Evolutionary conservation across 1,139 yeast species (phyloP).

Genomic region (Geotrichum cucujoidarum): DNA sequence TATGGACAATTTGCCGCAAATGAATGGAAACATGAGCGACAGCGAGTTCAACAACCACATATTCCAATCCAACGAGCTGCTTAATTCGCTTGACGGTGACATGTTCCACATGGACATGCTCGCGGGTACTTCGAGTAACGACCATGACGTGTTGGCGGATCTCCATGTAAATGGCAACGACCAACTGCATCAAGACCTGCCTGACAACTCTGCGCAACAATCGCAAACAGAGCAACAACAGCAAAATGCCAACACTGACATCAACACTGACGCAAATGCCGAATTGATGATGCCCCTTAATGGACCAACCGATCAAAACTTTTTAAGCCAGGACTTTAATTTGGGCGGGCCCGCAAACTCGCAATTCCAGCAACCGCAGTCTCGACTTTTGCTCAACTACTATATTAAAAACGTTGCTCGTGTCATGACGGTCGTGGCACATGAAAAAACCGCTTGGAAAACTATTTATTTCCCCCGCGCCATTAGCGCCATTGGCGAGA

Average conservation of each 20-base stretch:
- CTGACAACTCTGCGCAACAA: background rate
- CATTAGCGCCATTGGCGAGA: constrained; percentile 72
- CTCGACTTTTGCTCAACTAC: constrained; percentile 61
- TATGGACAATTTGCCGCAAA: background rate
- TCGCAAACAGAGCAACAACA: background rate
- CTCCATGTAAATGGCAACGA: background rate
- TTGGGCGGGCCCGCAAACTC: constrained; percentile 48
- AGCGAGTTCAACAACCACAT: constrained; percentile 1
- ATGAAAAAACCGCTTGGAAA: constrained; percentile 83
- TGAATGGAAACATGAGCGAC: background rate
- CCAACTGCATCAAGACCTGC: background rate
- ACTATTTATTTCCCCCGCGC: constrained; percentile 81
- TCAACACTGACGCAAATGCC: background rate
- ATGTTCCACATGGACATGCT: constrained; percentile 44
- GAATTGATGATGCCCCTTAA: constrained; percentile 12
- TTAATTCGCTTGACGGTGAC: constrained; percentile 4
- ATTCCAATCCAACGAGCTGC: constrained; percentile 2
- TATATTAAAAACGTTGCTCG: constrained; percentile 80
- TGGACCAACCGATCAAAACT: constrained; percentile 12
- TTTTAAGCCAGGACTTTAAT: constrained; percentile 14
- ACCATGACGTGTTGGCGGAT: background rate
- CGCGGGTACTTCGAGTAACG: constrained; percentile 24
- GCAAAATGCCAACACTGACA: background rate
- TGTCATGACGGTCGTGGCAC: constrained; percentile 79
- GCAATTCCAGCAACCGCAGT: constrained; percentile 45